Conservation (phyloP, 176 grass and related monocot genomes). For the Carex littledalei region DNA sequence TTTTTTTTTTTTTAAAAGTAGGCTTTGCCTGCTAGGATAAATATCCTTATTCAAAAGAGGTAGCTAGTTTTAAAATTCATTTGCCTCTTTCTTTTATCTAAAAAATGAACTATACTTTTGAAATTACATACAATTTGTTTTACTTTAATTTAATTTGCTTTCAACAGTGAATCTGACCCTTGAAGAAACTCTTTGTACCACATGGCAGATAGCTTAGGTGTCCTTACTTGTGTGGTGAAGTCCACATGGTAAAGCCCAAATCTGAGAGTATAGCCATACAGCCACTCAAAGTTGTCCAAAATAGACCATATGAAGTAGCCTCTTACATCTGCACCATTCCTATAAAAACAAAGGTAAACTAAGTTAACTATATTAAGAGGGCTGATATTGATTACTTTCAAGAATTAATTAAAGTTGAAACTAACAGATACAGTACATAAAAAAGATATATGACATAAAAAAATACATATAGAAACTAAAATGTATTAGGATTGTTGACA, state of each 20-base stretch:
- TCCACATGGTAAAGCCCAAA: conserved; percentile 52
- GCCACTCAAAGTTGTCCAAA: conserved; percentile 64
- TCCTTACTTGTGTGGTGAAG: conserved; percentile 44
- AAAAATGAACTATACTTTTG: background rate
- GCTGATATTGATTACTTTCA: background rate
- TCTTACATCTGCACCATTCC: conserved; percentile 63
- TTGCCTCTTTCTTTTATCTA: background rate
- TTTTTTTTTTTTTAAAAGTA: background rate
- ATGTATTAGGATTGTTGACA: background rate
- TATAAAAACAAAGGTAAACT: background rate
- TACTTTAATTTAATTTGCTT: background rate
- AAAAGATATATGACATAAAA: background rate
- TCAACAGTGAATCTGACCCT: background rate
- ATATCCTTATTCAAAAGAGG: background rate
- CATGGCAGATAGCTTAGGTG: conserved; percentile 45
- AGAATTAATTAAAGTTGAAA: background rate
- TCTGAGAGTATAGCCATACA: conserved; percentile 46
- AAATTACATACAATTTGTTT: background rate
- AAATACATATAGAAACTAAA: background rate
- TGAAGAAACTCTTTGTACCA: conserved; percentile 55
- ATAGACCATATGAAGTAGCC: conserved; percentile 71
- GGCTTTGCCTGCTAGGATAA: background rate
- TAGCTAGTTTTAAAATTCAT: background rate
- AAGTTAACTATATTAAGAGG: background rate
- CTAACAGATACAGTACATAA: background rate